These are phyloP conservation scores for Fragaria ananassa DNA, from an alignment of 306 rosid species.

Conservation along the genomic window DNA sequence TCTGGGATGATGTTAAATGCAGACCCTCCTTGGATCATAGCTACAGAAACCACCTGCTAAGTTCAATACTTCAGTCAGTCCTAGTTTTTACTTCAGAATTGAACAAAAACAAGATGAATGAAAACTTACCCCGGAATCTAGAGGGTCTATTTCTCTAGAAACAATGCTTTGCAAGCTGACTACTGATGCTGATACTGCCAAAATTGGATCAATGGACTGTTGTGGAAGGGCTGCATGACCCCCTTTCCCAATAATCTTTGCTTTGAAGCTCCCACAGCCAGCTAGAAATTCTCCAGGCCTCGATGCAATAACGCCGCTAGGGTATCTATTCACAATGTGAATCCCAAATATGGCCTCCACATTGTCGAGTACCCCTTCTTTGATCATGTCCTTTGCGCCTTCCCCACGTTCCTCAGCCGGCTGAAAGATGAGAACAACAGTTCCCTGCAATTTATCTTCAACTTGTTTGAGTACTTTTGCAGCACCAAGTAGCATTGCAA, in stretches of 20 bases:
- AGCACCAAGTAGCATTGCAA: constrained; percentile 90
- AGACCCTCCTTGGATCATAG: constrained; percentile 59
- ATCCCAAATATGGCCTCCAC: constrained; percentile 78
- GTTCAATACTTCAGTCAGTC: constrained; percentile 4
- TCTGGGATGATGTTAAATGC: constrained; percentile 63
- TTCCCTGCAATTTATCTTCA: constrained; percentile 53
- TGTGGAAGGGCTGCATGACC: constrained; percentile 78
- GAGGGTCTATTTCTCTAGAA: constrained; percentile 81
- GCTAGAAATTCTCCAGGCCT: constrained; percentile 83
- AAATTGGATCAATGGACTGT: constrained; percentile 60
- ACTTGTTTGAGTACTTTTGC: constrained; percentile 70
- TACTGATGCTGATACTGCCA: constrained; percentile 78
- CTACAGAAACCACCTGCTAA: constrained; percentile 83
- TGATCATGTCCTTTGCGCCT: constrained; percentile 80
- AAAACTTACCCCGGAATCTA: constrained; percentile 72
- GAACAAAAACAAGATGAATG: not conserved
- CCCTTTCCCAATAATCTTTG: constrained; percentile 71
- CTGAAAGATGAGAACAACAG: constrained; percentile 77
- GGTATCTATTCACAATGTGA: constrained; percentile 46
- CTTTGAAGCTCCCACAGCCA: constrained; percentile 94
- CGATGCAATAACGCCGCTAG: constrained; percentile 61
- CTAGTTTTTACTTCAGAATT: constrained; percentile 2
- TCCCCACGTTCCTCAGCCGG: constrained; percentile 81
- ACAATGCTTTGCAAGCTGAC: constrained; percentile 79
- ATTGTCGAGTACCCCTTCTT: constrained; percentile 62